Conservation (phyloP, 1,284 basidiomycete genomes). For the Ceratobasidium sp. region DNA sequence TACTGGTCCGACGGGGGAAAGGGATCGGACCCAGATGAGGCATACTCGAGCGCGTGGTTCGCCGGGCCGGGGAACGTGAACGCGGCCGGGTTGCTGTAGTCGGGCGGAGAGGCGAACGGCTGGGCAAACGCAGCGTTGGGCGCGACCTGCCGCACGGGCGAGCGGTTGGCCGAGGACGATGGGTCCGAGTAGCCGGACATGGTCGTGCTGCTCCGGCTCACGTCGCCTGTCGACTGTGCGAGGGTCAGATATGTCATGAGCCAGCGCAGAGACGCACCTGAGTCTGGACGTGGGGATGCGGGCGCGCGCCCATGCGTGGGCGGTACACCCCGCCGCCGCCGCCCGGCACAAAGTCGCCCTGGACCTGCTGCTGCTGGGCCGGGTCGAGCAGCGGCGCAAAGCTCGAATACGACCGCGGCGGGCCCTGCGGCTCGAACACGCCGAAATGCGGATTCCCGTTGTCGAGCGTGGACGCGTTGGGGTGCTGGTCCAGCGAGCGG, state of each 20-base stretch:
- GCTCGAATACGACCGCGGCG: constrained; percentile 15
- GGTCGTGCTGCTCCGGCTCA: constrained; percentile 17
- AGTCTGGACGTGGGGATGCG: neutral
- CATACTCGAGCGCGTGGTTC: neutral
- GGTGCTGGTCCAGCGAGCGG: neutral
- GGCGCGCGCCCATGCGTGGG: neutral
- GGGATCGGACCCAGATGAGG: constrained; percentile 15
- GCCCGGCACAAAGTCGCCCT: constrained; percentile 25
- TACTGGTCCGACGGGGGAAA: constrained; percentile 27
- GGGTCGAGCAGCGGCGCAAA: neutral
- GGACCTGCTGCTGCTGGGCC: constrained; percentile 17
- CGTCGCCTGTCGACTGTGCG: neutral
- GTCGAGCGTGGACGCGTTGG: neutral
- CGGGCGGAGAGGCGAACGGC: constrained; percentile 17
- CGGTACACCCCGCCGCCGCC: neutral
- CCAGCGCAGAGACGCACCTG: neutral
- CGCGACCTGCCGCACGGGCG: neutral
- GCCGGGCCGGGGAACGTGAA: neutral
- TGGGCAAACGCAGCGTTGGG: neutral
- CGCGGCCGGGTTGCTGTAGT: neutral
- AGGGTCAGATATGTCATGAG: neutral
- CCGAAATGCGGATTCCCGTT: neutral
- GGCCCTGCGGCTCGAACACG: constrained; percentile 5
- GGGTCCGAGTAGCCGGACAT: constrained; percentile 23
- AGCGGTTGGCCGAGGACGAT: constrained; percentile 22